Percentiles rank a stretch among this genome's conserved stretches.
Evolutionary conservation across 768 basidiomycete species (phyloP).

Genomic region (Cantharellus cinnabarinus): DNA sequence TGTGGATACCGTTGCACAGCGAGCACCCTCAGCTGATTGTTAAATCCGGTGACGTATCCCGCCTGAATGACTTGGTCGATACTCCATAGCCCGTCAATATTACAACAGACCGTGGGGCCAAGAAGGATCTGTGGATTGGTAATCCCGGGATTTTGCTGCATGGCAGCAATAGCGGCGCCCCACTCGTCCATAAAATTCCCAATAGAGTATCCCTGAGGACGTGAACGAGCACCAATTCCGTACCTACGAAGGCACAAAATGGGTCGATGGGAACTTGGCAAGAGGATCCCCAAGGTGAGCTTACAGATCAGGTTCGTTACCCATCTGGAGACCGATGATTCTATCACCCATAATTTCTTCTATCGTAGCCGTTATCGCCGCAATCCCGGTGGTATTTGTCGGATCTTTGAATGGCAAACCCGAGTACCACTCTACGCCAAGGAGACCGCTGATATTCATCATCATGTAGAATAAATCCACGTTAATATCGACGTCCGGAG

Average conservation of each 20-base stretch:
- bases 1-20: neutral
- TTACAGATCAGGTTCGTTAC: slow-evolving; percentile 67
- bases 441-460: slow-evolving; percentile 33
- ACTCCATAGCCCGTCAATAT: slow-evolving; percentile 23
- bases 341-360: slow-evolving; percentile 42
- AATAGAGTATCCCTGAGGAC: neutral
- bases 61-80: slow-evolving; percentile 18
- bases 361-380: slow-evolving; percentile 31
- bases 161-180: neutral
- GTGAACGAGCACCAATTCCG: neutral
- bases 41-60: slow-evolving; percentile 12
- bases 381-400: slow-evolving; percentile 3
- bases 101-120: slow-evolving; percentile 40
- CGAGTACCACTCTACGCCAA: slow-evolving; percentile 42
- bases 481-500: slow-evolving; percentile 44
- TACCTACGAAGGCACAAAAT: neutral
- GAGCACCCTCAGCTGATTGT: neutral
- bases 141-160: neutral
- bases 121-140: slow-evolving; percentile 23
- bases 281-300: neutral
- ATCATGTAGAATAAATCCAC: slow-evolving; percentile 47
- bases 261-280: neutral
- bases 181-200: neutral
- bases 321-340: slow-evolving; percentile 45
- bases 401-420: slow-evolving; percentile 14